Conservation (phyloP, 1,139 yeast genomes). For the Geotrichum bryndzae region DNA sequence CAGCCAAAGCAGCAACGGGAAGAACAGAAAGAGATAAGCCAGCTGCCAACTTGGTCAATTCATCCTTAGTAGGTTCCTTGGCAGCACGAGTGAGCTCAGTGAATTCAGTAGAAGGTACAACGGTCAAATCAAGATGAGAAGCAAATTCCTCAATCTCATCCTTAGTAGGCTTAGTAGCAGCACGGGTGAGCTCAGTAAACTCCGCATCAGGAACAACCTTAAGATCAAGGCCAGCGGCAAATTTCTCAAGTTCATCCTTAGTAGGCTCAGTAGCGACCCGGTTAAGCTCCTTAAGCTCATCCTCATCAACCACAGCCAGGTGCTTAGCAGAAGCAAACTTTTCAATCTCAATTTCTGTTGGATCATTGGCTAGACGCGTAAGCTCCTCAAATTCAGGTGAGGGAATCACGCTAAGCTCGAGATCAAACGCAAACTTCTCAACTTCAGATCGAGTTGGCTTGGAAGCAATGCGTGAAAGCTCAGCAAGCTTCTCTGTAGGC, state of each 20-base stretch:
- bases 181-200: constrained; percentile 22
- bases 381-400: constrained; percentile 34
- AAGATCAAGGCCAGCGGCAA: constrained; percentile 28
- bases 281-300: constrained; percentile 33
- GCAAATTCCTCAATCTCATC: constrained; percentile 36
- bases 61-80: constrained; percentile 18
- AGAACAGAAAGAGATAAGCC: constrained; percentile 25
- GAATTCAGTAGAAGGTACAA: constrained; percentile 24
- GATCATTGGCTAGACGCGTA: constrained; percentile 13
- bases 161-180: constrained; percentile 28
- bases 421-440: not conserved
- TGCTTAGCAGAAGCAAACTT: constrained; percentile 41
- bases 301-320: constrained; percentile 28
- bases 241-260: constrained; percentile 29
- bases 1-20: constrained; percentile 20
- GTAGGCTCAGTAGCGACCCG: constrained; percentile 24
- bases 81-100: constrained; percentile 7
- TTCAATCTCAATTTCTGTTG: constrained; percentile 23
- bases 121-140: constrained; percentile 22
- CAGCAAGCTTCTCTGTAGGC: constrained; percentile 39
- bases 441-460: constrained; percentile 23
- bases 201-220: constrained; percentile 28
- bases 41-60: constrained; percentile 9
- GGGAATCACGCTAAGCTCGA: constrained; percentile 34
- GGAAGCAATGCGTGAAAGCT: constrained; percentile 20